Evolutionary conservation across 192 early-diverging fungal species (phyloP), one percentile per base, ranked within the genome.

Genomic region (Backusella macrospora): DNA sequence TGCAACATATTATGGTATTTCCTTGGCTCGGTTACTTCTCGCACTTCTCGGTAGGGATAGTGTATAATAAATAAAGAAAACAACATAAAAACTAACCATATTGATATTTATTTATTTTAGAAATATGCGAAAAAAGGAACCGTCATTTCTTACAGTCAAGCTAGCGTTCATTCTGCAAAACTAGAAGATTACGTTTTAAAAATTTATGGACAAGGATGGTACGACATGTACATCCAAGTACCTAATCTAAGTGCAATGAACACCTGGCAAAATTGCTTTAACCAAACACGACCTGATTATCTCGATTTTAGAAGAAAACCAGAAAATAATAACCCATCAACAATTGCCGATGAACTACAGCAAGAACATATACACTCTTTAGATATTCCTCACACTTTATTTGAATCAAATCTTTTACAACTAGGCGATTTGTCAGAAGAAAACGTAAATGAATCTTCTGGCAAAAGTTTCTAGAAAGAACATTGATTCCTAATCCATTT

Each of bases 1-100:
- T 86, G 85, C 62, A 73, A 21, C 78, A 82, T 39, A 73, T 86
- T 5, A 80, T 84, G 49, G 76, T 84, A 2, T 86, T 82, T 52
- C 85, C 85, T 10, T 63, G 72, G 46, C 79, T 78, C 0, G 78
- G 81, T 9, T 84, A 82, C 46, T 84, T 86, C 48, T 82, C 83
- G 0, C 75, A 74, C 39, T 83, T 84, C 80, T 80, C 79, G 18
- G 79, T 80, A 68, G 65, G 70, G 42, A 59, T 26, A 9, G 21
- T 34, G 29, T 34, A 34, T 26, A n/a, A 26, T 29, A 63, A 43
- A 16, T 37, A 8, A 62, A 16, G 45, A 15, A 15, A 46, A 45
- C 23, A 13, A 46, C 15, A 66, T 21, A 66, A 23, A 26, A 23
- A 12, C 63, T 65, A 39, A 39, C 6, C 38, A 23, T 5, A 46